Conservation (phyloP, 805 yeast genomes). For the Brettanomyces custersianus region DNA sequence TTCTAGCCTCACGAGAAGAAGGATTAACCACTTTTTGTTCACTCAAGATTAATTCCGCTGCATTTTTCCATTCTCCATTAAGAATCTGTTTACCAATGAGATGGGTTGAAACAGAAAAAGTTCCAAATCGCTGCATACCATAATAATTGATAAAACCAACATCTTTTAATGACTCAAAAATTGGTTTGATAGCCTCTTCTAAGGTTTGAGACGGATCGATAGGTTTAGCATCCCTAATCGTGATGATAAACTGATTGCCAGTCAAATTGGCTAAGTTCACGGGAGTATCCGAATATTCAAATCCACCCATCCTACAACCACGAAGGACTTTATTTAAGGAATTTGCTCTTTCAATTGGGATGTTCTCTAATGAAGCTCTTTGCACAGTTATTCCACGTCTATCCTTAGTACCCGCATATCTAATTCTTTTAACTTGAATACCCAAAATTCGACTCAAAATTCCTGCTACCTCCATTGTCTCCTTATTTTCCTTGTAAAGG, state of each 20-base stretch:
- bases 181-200: constrained; percentile 37
- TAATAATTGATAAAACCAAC: constrained; percentile 87
- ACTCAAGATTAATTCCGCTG: constrained; percentile 67
- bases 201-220: constrained; percentile 26
- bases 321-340: constrained; percentile 66
- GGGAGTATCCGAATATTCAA: constrained; percentile 51
- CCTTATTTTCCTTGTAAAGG: constrained; percentile 89
- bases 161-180: constrained; percentile 48
- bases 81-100: constrained; percentile 67
- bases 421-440: constrained; percentile 58
- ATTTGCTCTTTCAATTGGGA: constrained; percentile 66
- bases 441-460: constrained; percentile 64
- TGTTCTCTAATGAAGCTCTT: constrained; percentile 56
- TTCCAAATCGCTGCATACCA: constrained; percentile 99
- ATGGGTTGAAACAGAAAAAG: constrained; percentile 89
- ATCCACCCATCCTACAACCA: constrained; percentile 77
- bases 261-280: constrained; percentile 72
- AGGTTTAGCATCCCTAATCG: constrained; percentile 62
- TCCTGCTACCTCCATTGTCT: constrained; percentile 91
- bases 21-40: constrained; percentile 83
- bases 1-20: constrained; percentile 75
- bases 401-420: constrained; percentile 95
- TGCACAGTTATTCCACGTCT: constrained; percentile 95
- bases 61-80: constrained; percentile 68
- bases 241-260: constrained; percentile 86